Percentiles rank a stretch among this genome's conserved stretches.
Conservation (phyloP, 2,329 filamentous ascomycete species). For the Cercospora sesami region DNA sequence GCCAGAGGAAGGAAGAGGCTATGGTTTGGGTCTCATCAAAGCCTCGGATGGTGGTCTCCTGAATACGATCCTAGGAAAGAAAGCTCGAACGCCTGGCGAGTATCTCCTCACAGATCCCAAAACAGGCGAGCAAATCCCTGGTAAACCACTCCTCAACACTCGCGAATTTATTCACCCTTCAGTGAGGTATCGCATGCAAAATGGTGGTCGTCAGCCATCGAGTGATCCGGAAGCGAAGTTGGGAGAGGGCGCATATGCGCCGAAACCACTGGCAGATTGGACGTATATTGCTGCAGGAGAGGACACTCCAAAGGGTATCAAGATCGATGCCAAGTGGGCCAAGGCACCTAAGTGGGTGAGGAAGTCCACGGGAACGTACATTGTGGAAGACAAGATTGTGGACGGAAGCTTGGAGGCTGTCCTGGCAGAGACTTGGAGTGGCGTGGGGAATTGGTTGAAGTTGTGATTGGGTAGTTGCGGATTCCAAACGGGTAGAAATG, state of each 20-base stretch:
- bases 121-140: slow-evolving; percentile 41
- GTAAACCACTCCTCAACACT: slow-evolving; percentile 44
- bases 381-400: slow-evolving; percentile 20
- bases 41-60: slow-evolving; percentile 44
- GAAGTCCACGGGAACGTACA: slow-evolving; percentile 14
- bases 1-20: slow-evolving; percentile 35
- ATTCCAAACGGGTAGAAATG: too few species aligned
- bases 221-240: slow-evolving; percentile 8
- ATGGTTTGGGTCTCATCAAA: slow-evolving; percentile 49
- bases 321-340: slow-evolving; percentile 15
- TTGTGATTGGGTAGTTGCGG: not conserved
- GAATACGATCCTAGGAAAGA: slow-evolving; percentile 46
- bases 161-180: slow-evolving; percentile 53
- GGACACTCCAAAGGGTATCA: slow-evolving; percentile 3
- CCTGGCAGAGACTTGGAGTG: slow-evolving; percentile 14
- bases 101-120: slow-evolving; percentile 46
- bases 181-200: slow-evolving; percentile 45
- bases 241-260: slow-evolving; percentile 17
- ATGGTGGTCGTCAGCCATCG: slow-evolving; percentile 45
- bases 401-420: slow-evolving; percentile 10
- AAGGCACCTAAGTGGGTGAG: slow-evolving; percentile 20
- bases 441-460: slow-evolving; percentile 11
- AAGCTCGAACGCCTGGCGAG: slow-evolving; percentile 46
- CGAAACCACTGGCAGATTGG: slow-evolving; percentile 18
- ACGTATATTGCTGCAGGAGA: slow-evolving; percentile 15